Conservation (phyloP, 176 grass and related monocot genomes). For the Rhynchospora tenuis region DNA sequence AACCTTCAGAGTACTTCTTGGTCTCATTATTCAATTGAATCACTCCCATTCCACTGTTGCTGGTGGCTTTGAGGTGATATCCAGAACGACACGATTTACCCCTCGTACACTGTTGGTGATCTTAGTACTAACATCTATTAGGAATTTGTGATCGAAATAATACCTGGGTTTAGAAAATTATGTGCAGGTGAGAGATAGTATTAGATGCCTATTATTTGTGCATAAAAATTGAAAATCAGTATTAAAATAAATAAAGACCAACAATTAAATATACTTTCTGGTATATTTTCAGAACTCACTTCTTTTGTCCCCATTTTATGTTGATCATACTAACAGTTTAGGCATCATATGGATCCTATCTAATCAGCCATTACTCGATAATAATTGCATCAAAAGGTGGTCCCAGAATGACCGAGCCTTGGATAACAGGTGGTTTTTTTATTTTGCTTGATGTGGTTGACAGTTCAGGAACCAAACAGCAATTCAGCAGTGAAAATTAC, state of each 20-base stretch:
- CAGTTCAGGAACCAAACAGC: not conserved
- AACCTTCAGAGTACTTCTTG: not conserved
- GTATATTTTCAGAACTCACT: not conserved
- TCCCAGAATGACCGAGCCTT: too few species aligned
- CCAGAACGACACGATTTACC: constrained; percentile 66
- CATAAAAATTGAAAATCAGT: not conserved
- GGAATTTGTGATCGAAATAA: constrained; percentile 68
- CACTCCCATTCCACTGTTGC: constrained; percentile 90
- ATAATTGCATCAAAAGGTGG: not conserved
- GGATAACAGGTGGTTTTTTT: not conserved
- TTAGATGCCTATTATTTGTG: not conserved
- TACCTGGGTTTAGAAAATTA: constrained; percentile 37
- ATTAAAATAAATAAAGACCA: not conserved
- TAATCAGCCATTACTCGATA: not conserved
- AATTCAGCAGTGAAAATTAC: not conserved
- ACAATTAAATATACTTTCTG: not conserved
- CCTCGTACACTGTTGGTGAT: constrained; percentile 79
- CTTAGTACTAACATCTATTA: constrained; percentile 63
- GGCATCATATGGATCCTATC: not conserved
- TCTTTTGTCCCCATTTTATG: not conserved
- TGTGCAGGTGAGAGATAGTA: not conserved
- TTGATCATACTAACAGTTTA: not conserved
- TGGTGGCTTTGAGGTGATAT: constrained; percentile 83
- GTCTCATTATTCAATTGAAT: not conserved
- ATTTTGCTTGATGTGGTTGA: not conserved